Percentiles rank a stretch among this genome's conserved stretches.
These are phyloP conservation scores for Suhomyces terraborum DNA, from an alignment of 1,139 yeast species.

Conservation along the genomic window DNA sequence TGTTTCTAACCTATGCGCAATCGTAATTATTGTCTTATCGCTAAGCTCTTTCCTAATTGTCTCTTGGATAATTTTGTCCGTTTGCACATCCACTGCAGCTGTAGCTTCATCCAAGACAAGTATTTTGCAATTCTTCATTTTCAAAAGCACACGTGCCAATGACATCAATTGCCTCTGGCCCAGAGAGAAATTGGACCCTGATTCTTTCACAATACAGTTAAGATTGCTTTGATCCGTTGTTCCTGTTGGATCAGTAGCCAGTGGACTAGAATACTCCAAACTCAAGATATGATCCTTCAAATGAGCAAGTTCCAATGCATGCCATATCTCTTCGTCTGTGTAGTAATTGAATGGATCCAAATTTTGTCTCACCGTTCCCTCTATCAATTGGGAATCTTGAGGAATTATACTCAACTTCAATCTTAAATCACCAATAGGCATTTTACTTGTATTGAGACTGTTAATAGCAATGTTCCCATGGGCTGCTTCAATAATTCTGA, in stretches of 20 bases:
- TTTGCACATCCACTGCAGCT: slow-evolving; percentile 80
- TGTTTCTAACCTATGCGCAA: slow-evolving; percentile 83
- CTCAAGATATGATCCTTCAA: slow-evolving; percentile 47
- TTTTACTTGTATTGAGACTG: slow-evolving; percentile 45
- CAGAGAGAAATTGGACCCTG: slow-evolving; percentile 72
- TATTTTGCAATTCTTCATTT: slow-evolving; percentile 53
- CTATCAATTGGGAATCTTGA: slow-evolving; percentile 68
- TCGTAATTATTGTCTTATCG: slow-evolving; percentile 71
- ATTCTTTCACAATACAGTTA: slow-evolving; percentile 55
- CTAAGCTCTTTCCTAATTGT: slow-evolving; percentile 67
- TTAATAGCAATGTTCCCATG: slow-evolving; percentile 57
- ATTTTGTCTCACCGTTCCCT: slow-evolving; percentile 61
- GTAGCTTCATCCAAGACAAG: slow-evolving; percentile 82
- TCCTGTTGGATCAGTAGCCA: slow-evolving; percentile 18
- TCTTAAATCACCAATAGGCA: slow-evolving; percentile 55
- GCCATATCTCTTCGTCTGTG: slow-evolving; percentile 57
- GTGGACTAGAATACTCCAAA: slow-evolving; percentile 30
- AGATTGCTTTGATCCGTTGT: slow-evolving; percentile 33
- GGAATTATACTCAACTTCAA: slow-evolving; percentile 63
- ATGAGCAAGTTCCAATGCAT: slow-evolving; percentile 54
- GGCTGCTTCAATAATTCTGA: slow-evolving; percentile 78
- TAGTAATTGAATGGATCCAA: slow-evolving; percentile 59
- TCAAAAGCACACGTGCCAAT: slow-evolving; percentile 69
- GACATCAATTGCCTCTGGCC: slow-evolving; percentile 82
- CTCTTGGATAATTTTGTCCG: slow-evolving; percentile 72